A percentile compares a stretch with the other conserved stretches of the same genome.
phyloP scores from a whole-genome alignment of 2,329 filamentous ascomycete genomes.

The Colletotrichum paranaense region DNA sequence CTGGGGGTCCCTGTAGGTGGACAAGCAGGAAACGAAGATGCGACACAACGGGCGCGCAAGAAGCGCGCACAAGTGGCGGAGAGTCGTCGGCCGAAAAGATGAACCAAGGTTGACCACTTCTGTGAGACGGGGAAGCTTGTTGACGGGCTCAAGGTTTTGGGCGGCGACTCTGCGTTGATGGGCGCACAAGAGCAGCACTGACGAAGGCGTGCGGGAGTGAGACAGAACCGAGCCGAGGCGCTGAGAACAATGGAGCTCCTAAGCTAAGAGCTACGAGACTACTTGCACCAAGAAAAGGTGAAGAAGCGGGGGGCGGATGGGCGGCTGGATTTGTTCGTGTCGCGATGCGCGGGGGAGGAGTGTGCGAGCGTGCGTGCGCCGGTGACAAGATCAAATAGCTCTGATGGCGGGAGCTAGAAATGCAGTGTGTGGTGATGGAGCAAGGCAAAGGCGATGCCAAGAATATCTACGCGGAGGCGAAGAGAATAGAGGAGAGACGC shows the following conservation, averaged over 20 bases:
- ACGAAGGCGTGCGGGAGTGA: not conserved
- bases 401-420: not conserved
- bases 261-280: not conserved
- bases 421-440: not conserved
- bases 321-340: not conserved
- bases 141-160: not conserved
- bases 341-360: constrained; percentile 7
- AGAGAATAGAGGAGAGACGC: not conserved
- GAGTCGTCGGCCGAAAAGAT: not conserved
- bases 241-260: not conserved
- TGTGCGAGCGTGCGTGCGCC: constrained; percentile 10
- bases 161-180: not conserved
- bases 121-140: not conserved
- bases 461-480: not conserved
- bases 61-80: not conserved
- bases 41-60: not conserved
- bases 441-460: not conserved
- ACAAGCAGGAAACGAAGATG: not conserved
- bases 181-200: not conserved
- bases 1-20: not conserved
- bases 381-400: not conserved
- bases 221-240: not conserved
- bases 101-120: not conserved
- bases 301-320: not conserved
- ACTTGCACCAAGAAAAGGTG: not conserved